Conservation (phyloP, 2,329 filamentous ascomycete species). For the Ophiostoma montium region DNA sequence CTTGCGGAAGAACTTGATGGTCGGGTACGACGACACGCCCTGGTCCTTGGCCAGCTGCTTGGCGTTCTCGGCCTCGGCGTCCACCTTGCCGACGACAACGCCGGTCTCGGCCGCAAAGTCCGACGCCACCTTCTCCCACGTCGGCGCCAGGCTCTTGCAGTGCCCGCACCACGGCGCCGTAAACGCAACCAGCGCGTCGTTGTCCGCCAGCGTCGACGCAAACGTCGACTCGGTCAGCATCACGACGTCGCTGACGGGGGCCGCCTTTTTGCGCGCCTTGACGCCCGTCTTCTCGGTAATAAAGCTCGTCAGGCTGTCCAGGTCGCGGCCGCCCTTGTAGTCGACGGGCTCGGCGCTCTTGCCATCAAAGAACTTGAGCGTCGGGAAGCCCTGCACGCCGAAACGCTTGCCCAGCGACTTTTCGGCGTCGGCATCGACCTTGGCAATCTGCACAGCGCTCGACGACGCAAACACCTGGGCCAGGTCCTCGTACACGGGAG, state of each 20-base stretch:
- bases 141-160: conserved; percentile 88
- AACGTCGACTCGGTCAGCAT: conserved; percentile 73
- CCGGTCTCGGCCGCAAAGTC: conserved; percentile 63
- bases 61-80: conserved; percentile 71
- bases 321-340: conserved; percentile 74
- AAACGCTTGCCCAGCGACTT: conserved; percentile 72
- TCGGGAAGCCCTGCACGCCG: conserved; percentile 88
- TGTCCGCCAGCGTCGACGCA: conserved; percentile 60
- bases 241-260: conserved; percentile 59
- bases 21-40: conserved; percentile 77
- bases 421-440: conserved; percentile 90
- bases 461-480: conserved; percentile 58
- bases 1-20: conserved; percentile 93
- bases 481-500: conserved; percentile 88
- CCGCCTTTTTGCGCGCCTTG: conserved; percentile 63
- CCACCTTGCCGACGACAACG: conserved; percentile 87
- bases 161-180: conserved; percentile 98
- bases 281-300: conserved; percentile 77
- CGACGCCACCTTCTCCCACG: conserved; percentile 74
- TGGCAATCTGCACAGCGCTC: conserved; percentile 71
- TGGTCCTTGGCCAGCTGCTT: conserved; percentile 65
- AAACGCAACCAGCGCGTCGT: conserved; percentile 88
- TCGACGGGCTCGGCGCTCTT: conserved; percentile 76
- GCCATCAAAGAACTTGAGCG: conserved; percentile 94
- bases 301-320: conserved; percentile 72